Conservation (phyloP, 768 basidiomycete species). For the Xerocomus brunneocitrinus region DNA sequence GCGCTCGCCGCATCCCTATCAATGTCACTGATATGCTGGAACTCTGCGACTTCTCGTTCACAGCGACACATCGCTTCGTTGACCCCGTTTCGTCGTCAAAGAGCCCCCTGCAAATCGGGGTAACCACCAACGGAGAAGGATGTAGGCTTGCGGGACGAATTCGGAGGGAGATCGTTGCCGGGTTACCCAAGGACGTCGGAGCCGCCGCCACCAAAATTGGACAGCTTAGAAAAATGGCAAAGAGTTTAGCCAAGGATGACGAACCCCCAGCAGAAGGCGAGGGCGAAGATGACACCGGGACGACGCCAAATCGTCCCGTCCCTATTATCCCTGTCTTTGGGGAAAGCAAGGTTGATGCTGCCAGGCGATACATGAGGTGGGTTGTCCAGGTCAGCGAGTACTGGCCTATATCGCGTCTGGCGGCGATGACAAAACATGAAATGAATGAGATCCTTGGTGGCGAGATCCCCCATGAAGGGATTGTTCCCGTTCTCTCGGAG, state of each 20-base stretch:
- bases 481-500: conserved; percentile 19
- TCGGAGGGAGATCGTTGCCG: conserved; percentile 74
- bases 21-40: conserved; percentile 86
- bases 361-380: conserved; percentile 80
- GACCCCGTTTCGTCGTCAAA: conserved; percentile 42
- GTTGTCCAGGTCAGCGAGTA: conserved; percentile 96
- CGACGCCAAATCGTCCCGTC: conserved; percentile 70
- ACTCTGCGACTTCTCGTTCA: conserved; percentile 87
- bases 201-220: conserved; percentile 73
- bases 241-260: conserved; percentile 22
- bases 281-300: conserved; percentile 48
- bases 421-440: conserved; percentile 59
- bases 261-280: conserved; percentile 34
- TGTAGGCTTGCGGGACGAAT: conserved; percentile 81
- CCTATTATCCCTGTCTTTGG: conserved; percentile 33
- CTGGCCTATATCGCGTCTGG: conserved; percentile 80
- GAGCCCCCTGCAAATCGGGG: conserved; percentile 65
- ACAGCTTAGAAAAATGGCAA: conserved; percentile 53
- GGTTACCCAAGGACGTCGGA: conserved; percentile 69
- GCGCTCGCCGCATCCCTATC: conserved; percentile 58
- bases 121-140: conserved; percentile 90
- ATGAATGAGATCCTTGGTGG: conserved; percentile 62
- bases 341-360: conserved; percentile 42
- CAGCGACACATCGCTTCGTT: conserved; percentile 77
- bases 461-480: conserved; percentile 11